Evolutionary conservation across 2,329 filamentous ascomycete genomes (phyloP).

Genomic region (Alternaria ethzedia): DNA sequence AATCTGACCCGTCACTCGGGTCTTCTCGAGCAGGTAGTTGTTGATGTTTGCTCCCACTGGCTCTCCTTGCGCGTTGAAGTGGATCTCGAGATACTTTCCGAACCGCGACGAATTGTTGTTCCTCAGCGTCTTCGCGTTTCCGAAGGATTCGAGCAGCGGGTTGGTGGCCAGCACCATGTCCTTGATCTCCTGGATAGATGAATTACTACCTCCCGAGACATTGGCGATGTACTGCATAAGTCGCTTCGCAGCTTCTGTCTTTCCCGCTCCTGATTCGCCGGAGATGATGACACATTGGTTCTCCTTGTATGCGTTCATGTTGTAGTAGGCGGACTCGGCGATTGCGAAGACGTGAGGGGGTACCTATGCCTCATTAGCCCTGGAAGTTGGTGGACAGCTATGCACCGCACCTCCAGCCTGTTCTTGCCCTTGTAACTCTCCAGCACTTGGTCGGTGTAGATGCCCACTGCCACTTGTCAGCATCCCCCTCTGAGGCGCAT

Average conservation of each 20-base stretch:
- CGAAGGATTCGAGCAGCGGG: constrained; percentile 94
- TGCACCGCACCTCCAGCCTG: constrained; percentile 70
- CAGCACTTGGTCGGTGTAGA: constrained; percentile 94
- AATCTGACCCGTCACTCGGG: constrained; percentile 93
- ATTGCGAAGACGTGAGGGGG: constrained; percentile 97
- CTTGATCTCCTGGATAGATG: constrained; percentile 94
- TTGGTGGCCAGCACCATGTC: constrained; percentile 99
- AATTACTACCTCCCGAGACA: constrained; percentile 83
- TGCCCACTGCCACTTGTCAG: constrained; percentile 71
- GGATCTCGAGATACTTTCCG: constrained; percentile 96
- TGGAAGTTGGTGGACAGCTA: neutral
- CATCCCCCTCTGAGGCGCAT: constrained; percentile 2
- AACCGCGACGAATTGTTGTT: constrained; percentile 99
- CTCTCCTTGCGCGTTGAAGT: constrained; percentile 91
- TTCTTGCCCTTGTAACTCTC: constrained; percentile 97
- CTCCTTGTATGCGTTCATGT: constrained; percentile 99
- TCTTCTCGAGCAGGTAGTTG: constrained; percentile 96
- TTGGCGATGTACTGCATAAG: constrained; percentile 99
- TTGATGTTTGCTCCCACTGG: constrained; percentile 97
- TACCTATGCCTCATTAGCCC: constrained; percentile 54
- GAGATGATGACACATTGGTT: constrained; percentile 99
- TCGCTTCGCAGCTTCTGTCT: constrained; percentile 97
- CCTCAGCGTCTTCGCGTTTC: constrained; percentile 95
- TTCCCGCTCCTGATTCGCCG: constrained; percentile 95
- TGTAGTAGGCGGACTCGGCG: constrained; percentile 95